Evolutionary conservation across 2,329 filamentous ascomycete genomes (phyloP), one percentile per base, ranked within the genome.

Genomic region (Alternaria arbusti): DNA sequence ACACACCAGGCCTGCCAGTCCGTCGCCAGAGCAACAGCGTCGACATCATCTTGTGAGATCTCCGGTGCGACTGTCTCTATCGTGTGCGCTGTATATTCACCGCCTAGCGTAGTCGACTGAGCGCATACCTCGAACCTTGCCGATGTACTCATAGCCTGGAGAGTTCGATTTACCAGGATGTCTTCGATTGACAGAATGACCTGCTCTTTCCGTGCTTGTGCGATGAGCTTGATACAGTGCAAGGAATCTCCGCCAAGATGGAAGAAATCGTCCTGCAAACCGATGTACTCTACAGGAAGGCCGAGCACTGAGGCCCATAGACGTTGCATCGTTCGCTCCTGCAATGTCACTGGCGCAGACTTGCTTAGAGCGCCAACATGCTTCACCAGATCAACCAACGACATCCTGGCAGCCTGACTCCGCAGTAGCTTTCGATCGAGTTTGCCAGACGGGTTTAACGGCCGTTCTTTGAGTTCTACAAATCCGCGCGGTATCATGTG

Each of bases 1-100:
- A 58, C 50, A 28, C 55, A 58, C 55, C 55, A 58, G 26, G 55
- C 55, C 15, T 58, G 55, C 55, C 55, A 58, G 15, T 58, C 55
- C 15, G 55, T 58, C 22, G 55, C 55, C 50, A 44, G 11, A 44
- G 55, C 45, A 30, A 58, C 43, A 4, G 50, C n/a, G 10, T 58
- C 55, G 22, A 58, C 30, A 26, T 58, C 30, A 11, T 58, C 32
- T 25, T 44, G 30, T 20, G 23, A 8, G 22, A 58, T 28, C 22
- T 13, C 15, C 6, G 55, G 30, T 4, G 55, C 55, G 12, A 58
- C 28, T 3, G 28, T 23, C 17, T 9, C 12, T 20, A 44, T 43
- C n/a, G 15, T 44, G 23, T 43, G 43, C 1, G 45, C 11, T 28
- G 26, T 4, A 28, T 44, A 30, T 43, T 23, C 55, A 22, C 30